Base-by-base conservation (phyloP, 305 asterid genomes). In the Fraxinus angustifolia region DNA sequence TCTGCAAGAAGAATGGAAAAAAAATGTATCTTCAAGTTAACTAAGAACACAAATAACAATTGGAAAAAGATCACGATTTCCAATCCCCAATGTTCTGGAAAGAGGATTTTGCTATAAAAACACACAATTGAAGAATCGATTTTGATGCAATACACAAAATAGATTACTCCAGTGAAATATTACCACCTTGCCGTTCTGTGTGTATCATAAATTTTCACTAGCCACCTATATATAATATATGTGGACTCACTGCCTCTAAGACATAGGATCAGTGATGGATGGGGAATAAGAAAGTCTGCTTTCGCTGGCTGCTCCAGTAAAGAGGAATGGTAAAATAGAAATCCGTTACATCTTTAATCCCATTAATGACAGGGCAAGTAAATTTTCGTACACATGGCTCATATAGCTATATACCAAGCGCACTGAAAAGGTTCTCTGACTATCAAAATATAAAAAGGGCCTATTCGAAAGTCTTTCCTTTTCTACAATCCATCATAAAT, bases 1-100 rank as follows among this genome's bases (percentile, higher is more conserved):
- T 96, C 99, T 96, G 97, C 85, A 83, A 86, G 80, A 42, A 70
- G 83, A 60, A 83, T 83, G 81, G 80, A 84, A 35, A 83, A 71
- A 80, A 82, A 50, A 82, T 11, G 26, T 60, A 76, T 84, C 12
- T 82, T 71, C 77, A 79, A 78, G 80, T 40, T 19, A 10, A 53
- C 79, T 71, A 79, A 56, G 76, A 83, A 81, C 40, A 83, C 80
- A 81, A 62, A 67, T n/a, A 70, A 73, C 78, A 0, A 70, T 70
- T 16, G 42, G 42, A 16, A 71, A 31, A 71, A 14, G 48, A 34
- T 33, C 26, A 7, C 2, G 28, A 16, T 33, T 31, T 40, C 45
- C 75, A 16, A 71, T 71, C 75, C 75, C 42, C 75, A 71, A 71
- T 31, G 31, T 33, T 33, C 17, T 67, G 73, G 45, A 71, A 33